A percentile compares a stretch with the other conserved stretches of the same genome.
These are phyloP conservation scores for Daldinia sp. DNA, from an alignment of 2,329 filamentous ascomycete species.

Conservation along the genomic window DNA sequence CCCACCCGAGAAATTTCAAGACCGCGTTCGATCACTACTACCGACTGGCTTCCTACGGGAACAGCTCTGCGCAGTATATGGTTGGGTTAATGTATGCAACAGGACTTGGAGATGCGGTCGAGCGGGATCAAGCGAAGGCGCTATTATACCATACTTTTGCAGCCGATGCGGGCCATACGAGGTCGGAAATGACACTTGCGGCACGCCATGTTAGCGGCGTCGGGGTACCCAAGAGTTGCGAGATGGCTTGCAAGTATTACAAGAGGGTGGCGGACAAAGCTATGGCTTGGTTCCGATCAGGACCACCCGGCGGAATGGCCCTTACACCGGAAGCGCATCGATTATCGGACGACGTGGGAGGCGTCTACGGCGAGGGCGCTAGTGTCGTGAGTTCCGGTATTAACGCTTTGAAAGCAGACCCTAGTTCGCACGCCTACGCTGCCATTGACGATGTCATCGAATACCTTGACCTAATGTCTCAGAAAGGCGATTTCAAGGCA, in stretches of 20 bases:
- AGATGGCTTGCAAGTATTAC: slow-evolving; percentile 87
- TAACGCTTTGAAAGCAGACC: slow-evolving; percentile 79
- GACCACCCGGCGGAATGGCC: slow-evolving; percentile 86
- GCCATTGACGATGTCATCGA: slow-evolving; percentile 94
- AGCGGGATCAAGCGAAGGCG: slow-evolving; percentile 89
- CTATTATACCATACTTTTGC: slow-evolving; percentile 96
- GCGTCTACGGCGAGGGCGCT: slow-evolving; percentile 94
- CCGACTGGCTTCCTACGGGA: slow-evolving; percentile 81
- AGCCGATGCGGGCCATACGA: slow-evolving; percentile 82
- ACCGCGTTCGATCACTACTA: slow-evolving; percentile 86
- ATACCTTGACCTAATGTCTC: slow-evolving; percentile 89
- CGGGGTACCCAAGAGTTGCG: slow-evolving; percentile 86
- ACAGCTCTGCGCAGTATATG: slow-evolving; percentile 96
- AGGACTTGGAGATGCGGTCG: slow-evolving; percentile 83
- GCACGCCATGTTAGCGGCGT: slow-evolving; percentile 89
- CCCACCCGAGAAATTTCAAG: slow-evolving; percentile 83
- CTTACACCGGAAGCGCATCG: slow-evolving; percentile 84
- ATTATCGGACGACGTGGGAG: slow-evolving; percentile 89
- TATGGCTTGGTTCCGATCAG: slow-evolving; percentile 86
- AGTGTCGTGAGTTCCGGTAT: slow-evolving; percentile 88
- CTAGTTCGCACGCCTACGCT: slow-evolving; percentile 83
- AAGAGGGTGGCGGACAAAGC: slow-evolving; percentile 94
- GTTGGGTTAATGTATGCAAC: slow-evolving; percentile 95
- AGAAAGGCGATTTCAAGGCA: slow-evolving; percentile 89
- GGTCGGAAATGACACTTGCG: slow-evolving; percentile 93